Percentiles rank a stretch among this genome's conserved stretches.
Conservation (phyloP, 495 filamentous ascomycete genomes). For the Podospora anserina region DNA sequence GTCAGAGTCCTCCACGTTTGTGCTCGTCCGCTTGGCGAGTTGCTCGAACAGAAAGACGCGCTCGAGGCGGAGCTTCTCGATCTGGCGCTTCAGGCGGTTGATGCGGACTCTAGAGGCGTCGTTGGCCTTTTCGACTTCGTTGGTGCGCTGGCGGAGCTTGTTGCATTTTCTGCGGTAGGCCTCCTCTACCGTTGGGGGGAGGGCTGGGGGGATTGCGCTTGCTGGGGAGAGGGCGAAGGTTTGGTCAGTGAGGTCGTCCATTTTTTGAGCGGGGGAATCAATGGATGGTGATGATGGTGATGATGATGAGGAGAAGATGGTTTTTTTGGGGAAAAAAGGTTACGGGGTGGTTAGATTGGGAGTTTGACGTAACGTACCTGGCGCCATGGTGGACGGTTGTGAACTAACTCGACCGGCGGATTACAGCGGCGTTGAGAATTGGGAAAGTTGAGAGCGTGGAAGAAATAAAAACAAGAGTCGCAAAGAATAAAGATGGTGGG, state of each 20-base stretch:
- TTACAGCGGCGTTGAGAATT: neutral
- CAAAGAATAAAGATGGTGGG: neutral
- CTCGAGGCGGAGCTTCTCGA: constrained; percentile 90
- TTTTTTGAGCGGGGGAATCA: neutral
- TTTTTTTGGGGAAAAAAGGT: neutral
- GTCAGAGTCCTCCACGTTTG: constrained; percentile 71
- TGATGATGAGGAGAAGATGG: neutral
- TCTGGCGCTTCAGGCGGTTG: constrained; percentile 71
- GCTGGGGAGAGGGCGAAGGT: constrained; percentile 30
- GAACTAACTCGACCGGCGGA: neutral
- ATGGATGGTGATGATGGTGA: neutral
- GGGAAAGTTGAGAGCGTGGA: neutral
- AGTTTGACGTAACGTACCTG: constrained; percentile 24
- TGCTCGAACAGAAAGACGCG: constrained; percentile 86
- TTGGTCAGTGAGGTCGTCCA: constrained; percentile 5
- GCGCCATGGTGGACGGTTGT: constrained; percentile 24
- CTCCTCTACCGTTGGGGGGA: constrained; percentile 92
- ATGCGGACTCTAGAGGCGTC: constrained; percentile 75
- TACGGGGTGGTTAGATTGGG: neutral
- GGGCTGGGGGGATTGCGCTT: constrained; percentile 52
- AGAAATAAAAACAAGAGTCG: constrained; percentile 6
- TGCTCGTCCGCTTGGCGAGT: constrained; percentile 77
- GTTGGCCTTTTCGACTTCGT: constrained; percentile 85
- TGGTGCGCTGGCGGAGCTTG: constrained; percentile 84
- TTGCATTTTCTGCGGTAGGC: constrained; percentile 97